Evolutionary conservation across 345 rosid species (phyloP).

Genomic region (Euphorbia tirucalli): DNA sequence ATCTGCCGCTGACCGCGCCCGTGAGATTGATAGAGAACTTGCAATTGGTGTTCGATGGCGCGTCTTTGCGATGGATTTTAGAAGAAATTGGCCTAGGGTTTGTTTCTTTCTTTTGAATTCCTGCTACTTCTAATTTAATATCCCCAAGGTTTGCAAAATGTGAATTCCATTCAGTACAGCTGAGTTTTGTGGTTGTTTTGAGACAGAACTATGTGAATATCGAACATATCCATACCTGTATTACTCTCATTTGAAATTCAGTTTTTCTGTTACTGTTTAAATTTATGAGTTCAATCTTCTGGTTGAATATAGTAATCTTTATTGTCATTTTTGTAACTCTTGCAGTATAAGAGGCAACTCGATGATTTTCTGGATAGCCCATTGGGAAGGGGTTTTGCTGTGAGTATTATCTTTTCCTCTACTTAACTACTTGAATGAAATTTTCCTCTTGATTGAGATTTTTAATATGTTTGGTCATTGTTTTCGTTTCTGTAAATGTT

Average conservation of each 20-base stretch:
- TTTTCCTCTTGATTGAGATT: not conserved
- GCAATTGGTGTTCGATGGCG: conserved; percentile 68
- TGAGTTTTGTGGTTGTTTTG: no score
- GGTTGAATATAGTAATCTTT: not conserved
- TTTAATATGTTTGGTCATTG: not conserved
- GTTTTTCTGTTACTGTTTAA: not conserved
- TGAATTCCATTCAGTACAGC: not conserved
- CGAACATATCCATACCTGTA: no score
- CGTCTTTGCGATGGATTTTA: conserved; percentile 56
- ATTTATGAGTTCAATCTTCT: not conserved
- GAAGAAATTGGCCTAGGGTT: conserved; percentile 85
- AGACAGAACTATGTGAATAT: no score
- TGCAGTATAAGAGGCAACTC: conserved; percentile 87
- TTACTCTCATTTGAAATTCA: no score
- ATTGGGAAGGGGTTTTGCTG: conserved; percentile 68
- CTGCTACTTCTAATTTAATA: not conserved
- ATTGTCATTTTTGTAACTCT: conserved; percentile 16
- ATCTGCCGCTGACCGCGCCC: conserved; percentile 63
- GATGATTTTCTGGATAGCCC: conserved; percentile 70
- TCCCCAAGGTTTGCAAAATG: not conserved
- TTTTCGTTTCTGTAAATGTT: not conserved
- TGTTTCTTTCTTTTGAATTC: conserved; percentile 11
- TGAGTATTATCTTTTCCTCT: conserved; percentile 40
- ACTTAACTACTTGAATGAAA: not conserved
- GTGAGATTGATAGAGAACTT: conserved; percentile 72